Base-by-base conservation (phyloP, 1,284 basidiomycete species). In the Pyrrhoderma lamaoense region DNA sequence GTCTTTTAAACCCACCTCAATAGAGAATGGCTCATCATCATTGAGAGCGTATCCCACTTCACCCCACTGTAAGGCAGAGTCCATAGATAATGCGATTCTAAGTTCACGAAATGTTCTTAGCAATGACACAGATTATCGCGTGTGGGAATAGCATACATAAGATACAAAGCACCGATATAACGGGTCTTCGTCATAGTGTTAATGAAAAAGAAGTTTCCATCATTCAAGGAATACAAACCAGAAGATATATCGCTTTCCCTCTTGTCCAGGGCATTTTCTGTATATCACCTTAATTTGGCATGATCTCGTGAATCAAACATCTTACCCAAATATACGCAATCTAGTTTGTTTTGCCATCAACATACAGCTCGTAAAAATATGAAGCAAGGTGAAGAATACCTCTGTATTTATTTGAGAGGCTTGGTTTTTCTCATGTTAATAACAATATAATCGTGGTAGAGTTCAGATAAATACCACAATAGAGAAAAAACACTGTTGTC, bases 241-340 rank as follows among this genome's bases (percentile, higher is more conserved):
- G 8, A 2, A 50, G 22, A 27, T 50, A 50, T 2, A 50, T 34
- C 23, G 18, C 34, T 16, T 50, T 50, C 3, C 48, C 48, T 13
- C 14, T n/a, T 27, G 40, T 35, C 48, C 48, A 50, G 9, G 48
- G 40, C 18, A 27, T 40, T 16, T 27, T 18, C 48, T 50, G 16
- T 2, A 7, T 8, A 31, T 11, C 5, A 16, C 2, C 8, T 43
- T 14, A 21, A 16, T 2, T 31, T 40, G 8, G 21, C 7, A 11
- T 22, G 25, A 27, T 8, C 16, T 7, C 23, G 27, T 21, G 27
- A 31, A 11, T 31, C 27, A 5, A 31, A 31, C 27, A n/a, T n/a
- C 27, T 5, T 42, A 50, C 48, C 48, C 48, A 50, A 4, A 50
- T 50, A 35, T 50, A 50, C 22, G 36, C 42, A 21, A 50, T 42